Conservation (phyloP, 495 filamentous ascomycete species). For the Thozetella sp. region DNA sequence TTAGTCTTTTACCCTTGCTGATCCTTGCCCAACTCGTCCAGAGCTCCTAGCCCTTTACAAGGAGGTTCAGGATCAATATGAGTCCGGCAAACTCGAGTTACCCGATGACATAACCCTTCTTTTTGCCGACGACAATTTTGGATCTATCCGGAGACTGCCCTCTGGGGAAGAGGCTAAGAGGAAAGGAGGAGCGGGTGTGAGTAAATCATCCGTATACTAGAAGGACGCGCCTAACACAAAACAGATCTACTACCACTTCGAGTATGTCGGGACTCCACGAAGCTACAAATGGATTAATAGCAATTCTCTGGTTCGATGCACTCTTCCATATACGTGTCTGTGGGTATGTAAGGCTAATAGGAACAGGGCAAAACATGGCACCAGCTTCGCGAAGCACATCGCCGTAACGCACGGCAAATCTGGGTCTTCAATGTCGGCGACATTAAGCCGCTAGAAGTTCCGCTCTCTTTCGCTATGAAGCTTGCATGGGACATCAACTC, state of each 20-base stretch:
- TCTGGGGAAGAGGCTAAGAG: conserved; percentile 49
- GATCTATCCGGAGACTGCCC: conserved; percentile 57
- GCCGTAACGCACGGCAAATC: conserved; percentile 50
- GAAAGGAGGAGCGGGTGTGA: conserved; percentile 53
- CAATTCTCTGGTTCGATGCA: conserved; percentile 20
- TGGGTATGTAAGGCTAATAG: background rate
- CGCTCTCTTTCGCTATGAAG: conserved; percentile 31
- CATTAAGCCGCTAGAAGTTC: conserved; percentile 49
- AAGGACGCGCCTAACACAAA: background rate
- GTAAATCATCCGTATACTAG: background rate
- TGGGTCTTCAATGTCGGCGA: conserved; percentile 69
- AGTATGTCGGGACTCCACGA: conserved; percentile 55
- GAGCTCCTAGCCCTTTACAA: conserved; percentile 62
- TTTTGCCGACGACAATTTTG: conserved; percentile 65
- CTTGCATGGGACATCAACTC: conserved; percentile 52
- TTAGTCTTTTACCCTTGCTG: background rate
- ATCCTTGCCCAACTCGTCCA: background rate
- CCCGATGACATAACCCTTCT: conserved; percentile 62
- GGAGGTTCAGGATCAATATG: conserved; percentile 59
- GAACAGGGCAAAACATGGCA: conserved; percentile 32
- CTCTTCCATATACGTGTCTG: background rate
- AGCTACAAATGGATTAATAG: conserved; percentile 61
- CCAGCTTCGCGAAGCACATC: conserved; percentile 47
- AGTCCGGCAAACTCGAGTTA: conserved; percentile 50
- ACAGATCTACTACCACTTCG: conserved; percentile 57